Evolutionary conservation across 108 stramenopile species (phyloP).

Genomic region (Bacterosira constricta): DNA sequence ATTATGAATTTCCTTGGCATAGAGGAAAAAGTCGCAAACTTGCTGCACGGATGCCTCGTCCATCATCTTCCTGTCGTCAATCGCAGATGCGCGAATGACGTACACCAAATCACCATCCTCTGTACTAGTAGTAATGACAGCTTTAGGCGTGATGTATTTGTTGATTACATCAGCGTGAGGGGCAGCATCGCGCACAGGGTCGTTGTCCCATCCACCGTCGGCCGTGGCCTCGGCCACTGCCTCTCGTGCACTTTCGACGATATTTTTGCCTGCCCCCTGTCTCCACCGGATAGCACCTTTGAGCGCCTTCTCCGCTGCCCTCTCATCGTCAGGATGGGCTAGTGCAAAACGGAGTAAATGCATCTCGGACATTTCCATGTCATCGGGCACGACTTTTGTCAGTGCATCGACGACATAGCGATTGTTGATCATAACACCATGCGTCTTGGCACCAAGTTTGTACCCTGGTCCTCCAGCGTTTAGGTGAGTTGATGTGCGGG

Average conservation of each 20-base stretch:
- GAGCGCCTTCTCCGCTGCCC: constrained; percentile 28
- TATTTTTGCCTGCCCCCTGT: constrained; percentile 31
- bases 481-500: constrained; percentile 3
- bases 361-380: constrained; percentile 39
- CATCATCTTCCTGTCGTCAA: constrained; percentile 52
- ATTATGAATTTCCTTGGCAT: constrained; percentile 53
- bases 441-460: constrained; percentile 49
- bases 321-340: constrained; percentile 38
- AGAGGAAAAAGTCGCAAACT: constrained; percentile 51
- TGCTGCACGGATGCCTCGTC: constrained; percentile 43
- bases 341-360: constrained; percentile 43
- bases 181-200: constrained; percentile 34
- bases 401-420: constrained; percentile 45
- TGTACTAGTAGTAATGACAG: constrained; percentile 39
- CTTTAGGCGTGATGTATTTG: constrained; percentile 33
- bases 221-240: constrained; percentile 47
- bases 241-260: constrained; percentile 39
- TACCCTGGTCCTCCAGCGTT: constrained; percentile 20
- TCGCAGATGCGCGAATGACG: constrained; percentile 50
- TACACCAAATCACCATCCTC: constrained; percentile 55
- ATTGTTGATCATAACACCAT: constrained; percentile 49
- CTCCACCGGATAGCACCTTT: constrained; percentile 40
- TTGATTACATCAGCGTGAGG: constrained; percentile 50
- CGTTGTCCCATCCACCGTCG: constrained; percentile 51
- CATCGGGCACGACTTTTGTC: constrained; percentile 18